phyloP scores from a whole-genome alignment of 306 rosid genomes.

The Crotalaria pallida region DNA sequence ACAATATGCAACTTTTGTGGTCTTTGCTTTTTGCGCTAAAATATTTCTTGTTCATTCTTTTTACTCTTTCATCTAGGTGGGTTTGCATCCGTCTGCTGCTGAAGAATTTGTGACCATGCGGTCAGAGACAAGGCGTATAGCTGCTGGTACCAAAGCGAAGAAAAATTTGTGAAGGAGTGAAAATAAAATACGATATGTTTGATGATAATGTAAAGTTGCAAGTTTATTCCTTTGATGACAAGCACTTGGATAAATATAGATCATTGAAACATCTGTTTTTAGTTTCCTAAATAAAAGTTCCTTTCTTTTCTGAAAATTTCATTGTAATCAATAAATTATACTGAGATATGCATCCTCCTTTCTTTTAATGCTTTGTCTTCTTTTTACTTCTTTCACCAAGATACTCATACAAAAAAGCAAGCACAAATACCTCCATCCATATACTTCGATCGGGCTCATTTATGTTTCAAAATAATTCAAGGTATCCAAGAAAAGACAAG shows the following conservation, averaged over 20 bases:
- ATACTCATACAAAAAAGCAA: no score
- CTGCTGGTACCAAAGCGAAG: slow-evolving; percentile 50
- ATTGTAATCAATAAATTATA: no score
- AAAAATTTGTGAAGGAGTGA: slow-evolving; percentile 37
- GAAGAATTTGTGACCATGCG: slow-evolving; percentile 99
- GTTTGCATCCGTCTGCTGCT: slow-evolving; percentile 87
- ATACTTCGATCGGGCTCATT: no score
- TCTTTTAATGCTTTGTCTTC: no score
- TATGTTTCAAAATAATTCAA: no score
- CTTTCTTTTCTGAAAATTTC: background rate
- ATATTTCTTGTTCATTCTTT: background rate
- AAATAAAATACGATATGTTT: background rate
- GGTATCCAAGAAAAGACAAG: no score
- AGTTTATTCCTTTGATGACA: no score
- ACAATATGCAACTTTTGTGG: no score
- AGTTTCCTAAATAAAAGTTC: background rate
- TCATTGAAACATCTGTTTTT: background rate
- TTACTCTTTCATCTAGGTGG: slow-evolving; percentile 50
- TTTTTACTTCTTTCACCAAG: no score
- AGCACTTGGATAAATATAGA: no score
- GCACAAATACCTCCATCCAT: no score
- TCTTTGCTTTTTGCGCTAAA: background rate
- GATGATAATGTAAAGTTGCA: background rate
- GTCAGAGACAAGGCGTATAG: slow-evolving; percentile 53
- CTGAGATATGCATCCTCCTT: no score